A percentile compares a stretch with the other conserved stretches of the same genome.
phyloP scores from a whole-genome alignment of 495 filamentous ascomycete species.

The Letharia columbiana region DNA sequence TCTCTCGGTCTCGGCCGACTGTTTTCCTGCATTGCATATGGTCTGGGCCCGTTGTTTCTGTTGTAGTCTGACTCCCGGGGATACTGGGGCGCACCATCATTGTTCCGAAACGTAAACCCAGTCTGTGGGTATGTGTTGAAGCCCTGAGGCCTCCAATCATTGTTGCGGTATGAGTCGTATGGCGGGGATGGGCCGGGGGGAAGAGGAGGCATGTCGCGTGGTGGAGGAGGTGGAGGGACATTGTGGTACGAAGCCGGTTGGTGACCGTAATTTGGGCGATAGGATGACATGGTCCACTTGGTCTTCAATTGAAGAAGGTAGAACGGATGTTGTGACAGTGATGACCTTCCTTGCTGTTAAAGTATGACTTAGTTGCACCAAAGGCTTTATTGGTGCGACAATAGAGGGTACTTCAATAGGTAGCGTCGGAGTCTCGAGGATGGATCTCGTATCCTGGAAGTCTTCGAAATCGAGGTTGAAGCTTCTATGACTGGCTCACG shows the following conservation, averaged over 20 bases:
- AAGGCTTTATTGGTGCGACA: neutral
- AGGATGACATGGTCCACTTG: constrained; percentile 13
- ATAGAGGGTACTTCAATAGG: too few relatives aligned
- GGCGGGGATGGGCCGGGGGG: constrained; percentile 14
- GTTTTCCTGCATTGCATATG: constrained; percentile 5
- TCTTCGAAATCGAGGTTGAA: neutral
- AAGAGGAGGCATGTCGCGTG: constrained; percentile 19
- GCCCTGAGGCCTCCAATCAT: constrained; percentile 17
- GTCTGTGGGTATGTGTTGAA: constrained; percentile 3
- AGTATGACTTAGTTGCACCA: neutral
- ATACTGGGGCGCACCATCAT: constrained; percentile 17
- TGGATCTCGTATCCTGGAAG: neutral
- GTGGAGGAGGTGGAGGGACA: constrained; percentile 18
- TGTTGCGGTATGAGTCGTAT: constrained; percentile 7
- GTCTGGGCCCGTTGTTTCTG: constrained; percentile 6
- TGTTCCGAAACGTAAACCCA: constrained; percentile 40
- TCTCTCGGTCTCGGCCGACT: neutral
- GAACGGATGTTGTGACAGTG: neutral
- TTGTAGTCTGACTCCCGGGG: constrained; percentile 14
- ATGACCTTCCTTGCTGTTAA: neutral
- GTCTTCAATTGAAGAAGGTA: neutral
- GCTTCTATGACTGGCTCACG: neutral
- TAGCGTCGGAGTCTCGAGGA: too few relatives aligned
- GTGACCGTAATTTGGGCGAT: constrained; percentile 16
- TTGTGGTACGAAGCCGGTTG: constrained; percentile 1